These are phyloP conservation scores for Arabidopsis arenosa DNA, from an alignment of 345 rosid genomes.

Conservation along the genomic window DNA sequence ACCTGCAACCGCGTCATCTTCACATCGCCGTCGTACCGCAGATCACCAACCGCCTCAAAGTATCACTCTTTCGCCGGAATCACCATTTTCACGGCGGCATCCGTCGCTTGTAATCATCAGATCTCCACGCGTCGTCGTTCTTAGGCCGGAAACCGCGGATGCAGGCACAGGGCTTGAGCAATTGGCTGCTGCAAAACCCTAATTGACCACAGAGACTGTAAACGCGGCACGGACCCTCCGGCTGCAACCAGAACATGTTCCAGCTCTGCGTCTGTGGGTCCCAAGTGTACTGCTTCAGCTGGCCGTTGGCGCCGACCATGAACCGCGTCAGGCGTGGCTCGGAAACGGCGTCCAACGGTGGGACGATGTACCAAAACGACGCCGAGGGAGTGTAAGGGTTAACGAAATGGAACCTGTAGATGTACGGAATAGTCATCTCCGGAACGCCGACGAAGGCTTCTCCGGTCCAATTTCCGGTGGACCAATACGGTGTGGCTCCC, in stretches of 20 bases:
- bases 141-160: slow-evolving; percentile 55
- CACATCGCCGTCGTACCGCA: slow-evolving; percentile 52
- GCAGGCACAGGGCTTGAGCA: slow-evolving; percentile 53
- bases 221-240: slow-evolving; percentile 57
- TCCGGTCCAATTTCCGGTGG: slow-evolving; percentile 79
- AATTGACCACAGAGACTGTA: slow-evolving; percentile 72
- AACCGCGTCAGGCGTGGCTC: slow-evolving; percentile 58
- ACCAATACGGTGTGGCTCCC: slow-evolving; percentile 63
- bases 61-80: slow-evolving; percentile 48
- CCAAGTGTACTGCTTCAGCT: slow-evolving; percentile 59
- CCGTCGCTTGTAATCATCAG: slow-evolving; percentile 54
- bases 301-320: slow-evolving; percentile 51
- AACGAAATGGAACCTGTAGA: slow-evolving; percentile 64
- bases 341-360: slow-evolving; percentile 39
- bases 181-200: slow-evolving; percentile 53
- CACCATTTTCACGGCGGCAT: slow-evolving; percentile 46
- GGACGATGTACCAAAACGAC: slow-evolving; percentile 54
- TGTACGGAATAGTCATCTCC: slow-evolving; percentile 51
- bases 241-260: slow-evolving; percentile 55
- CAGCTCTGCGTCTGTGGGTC: slow-evolving; percentile 45
- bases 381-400: slow-evolving; percentile 61
- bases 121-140: slow-evolving; percentile 30
- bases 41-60: slow-evolving; percentile 39
- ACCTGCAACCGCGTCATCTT: slow-evolving; percentile 42
- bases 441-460: slow-evolving; percentile 60